phyloP scores from a whole-genome alignment of 768 basidiomycete genomes.

The Termitomyces sp. region DNA sequence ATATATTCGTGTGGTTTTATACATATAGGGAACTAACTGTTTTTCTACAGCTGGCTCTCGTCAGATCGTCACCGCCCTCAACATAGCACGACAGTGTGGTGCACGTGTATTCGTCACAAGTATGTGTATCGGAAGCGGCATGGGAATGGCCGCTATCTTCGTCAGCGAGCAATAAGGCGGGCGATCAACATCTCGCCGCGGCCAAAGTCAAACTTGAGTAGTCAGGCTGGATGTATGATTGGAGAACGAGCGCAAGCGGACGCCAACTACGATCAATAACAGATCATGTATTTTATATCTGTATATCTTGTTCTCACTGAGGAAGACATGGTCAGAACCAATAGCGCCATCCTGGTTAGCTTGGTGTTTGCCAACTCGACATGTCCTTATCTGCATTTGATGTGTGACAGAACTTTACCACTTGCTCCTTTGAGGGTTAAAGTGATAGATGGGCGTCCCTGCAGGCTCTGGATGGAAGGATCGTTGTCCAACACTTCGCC shows the following conservation, averaged over 20 bases:
- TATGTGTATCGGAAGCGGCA: conserved; percentile 89
- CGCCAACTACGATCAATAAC: background rate
- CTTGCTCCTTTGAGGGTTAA: background rate
- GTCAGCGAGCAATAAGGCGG: conserved; percentile 66
- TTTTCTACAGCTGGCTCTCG: conserved; percentile 58
- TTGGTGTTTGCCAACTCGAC: background rate
- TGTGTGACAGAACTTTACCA: too few species aligned
- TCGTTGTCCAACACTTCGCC: background rate
- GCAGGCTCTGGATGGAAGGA: background rate
- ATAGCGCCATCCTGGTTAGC: too few species aligned
- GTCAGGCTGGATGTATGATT: background rate
- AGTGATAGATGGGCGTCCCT: background rate
- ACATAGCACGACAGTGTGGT: conserved; percentile 74
- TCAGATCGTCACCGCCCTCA: conserved; percentile 85
- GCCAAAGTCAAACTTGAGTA: too few species aligned
- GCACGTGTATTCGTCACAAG: conserved; percentile 79
- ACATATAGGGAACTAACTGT: background rate
- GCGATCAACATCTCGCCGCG: background rate
- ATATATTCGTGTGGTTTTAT: background rate
- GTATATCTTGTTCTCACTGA: background rate
- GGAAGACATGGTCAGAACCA: too few species aligned
- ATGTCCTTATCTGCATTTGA: too few species aligned
- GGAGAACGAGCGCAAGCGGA: too few species aligned
- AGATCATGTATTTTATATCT: background rate
- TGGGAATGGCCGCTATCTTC: conserved; percentile 88